Percentiles rank a stretch among this genome's conserved stretches.
These are phyloP conservation scores for Heritiera littoralis DNA, from an alignment of 345 rosid genomes.

Conservation along the genomic window DNA sequence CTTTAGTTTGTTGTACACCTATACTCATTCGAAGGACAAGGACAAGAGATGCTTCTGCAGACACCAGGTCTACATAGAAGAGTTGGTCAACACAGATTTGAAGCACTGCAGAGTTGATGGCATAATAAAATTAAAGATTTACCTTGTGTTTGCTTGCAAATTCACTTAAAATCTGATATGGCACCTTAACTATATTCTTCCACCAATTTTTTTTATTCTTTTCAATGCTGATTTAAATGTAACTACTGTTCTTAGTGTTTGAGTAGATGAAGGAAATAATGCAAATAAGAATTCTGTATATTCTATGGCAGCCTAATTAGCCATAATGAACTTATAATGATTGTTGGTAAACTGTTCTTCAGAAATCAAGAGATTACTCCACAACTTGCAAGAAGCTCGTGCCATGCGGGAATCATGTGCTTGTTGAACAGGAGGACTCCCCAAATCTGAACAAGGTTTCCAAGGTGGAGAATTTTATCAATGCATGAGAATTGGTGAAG, in stretches of 20 bases:
- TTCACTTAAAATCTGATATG: neutral
- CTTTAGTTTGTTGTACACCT: constrained; percentile 56
- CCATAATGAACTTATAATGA: neutral
- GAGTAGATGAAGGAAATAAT: neutral
- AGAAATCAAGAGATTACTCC: too few relatives aligned
- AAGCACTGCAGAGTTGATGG: constrained; percentile 16
- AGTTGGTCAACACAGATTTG: constrained; percentile 19
- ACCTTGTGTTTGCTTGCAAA: neutral
- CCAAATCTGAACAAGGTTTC: neutral
- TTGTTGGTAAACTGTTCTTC: neutral
- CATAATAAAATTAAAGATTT: constrained; percentile 22
- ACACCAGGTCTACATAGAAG: constrained; percentile 21
- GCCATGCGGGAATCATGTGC: constrained; percentile 9
- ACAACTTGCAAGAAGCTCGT: neutral
- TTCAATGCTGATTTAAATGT: neutral
- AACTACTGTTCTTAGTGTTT: neutral
- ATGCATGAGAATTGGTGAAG: too few relatives aligned
- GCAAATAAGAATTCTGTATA: neutral
- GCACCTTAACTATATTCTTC: neutral
- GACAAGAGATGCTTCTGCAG: constrained; percentile 32
- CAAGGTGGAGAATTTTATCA: neutral
- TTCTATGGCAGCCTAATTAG: neutral
- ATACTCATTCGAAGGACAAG: constrained; percentile 57
- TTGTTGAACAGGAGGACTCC: neutral
- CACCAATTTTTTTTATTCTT: constrained; percentile 5